A percentile compares a stretch with the other conserved stretches of the same genome.
Conservation (phyloP, 2,329 filamentous ascomycete genomes). For the Paecilomyces sp. region DNA sequence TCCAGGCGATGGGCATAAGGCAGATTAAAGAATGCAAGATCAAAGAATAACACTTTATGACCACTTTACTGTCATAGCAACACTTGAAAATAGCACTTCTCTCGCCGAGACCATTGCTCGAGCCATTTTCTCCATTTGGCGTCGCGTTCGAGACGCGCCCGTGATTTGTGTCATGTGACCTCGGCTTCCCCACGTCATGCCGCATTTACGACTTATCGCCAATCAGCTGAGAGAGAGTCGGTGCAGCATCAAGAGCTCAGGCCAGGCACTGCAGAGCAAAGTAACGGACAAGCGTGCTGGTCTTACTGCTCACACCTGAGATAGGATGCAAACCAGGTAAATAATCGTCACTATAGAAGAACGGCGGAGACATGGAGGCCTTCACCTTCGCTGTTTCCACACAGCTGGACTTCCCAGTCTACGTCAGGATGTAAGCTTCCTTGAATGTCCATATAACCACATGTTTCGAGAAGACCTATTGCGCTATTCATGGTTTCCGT, state of each 20-base stretch:
- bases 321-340: neutral
- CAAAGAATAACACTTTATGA: neutral
- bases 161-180: neutral
- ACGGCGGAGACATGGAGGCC: conserved; percentile 64
- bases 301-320: neutral
- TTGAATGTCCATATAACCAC: neutral
- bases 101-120: neutral
- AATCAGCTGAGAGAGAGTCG: neutral
- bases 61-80: neutral
- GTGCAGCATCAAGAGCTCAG: neutral
- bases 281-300: neutral
- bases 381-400: conserved; percentile 93
- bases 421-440: conserved; percentile 51
- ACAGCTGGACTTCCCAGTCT: conserved; percentile 65
- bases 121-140: neutral
- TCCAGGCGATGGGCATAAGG: neutral
- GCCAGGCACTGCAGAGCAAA: neutral
- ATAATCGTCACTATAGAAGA: neutral
- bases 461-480: neutral
- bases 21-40: neutral
- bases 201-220: neutral
- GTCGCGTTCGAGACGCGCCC: neutral
- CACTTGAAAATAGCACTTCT: neutral
- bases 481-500: neutral
- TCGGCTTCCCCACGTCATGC: neutral